A percentile compares a stretch with the other conserved stretches of the same genome.
Evolutionary conservation across 371 early-diverging fungal species (phyloP).

Genomic region (Zopfochytrium polystomum): DNA sequence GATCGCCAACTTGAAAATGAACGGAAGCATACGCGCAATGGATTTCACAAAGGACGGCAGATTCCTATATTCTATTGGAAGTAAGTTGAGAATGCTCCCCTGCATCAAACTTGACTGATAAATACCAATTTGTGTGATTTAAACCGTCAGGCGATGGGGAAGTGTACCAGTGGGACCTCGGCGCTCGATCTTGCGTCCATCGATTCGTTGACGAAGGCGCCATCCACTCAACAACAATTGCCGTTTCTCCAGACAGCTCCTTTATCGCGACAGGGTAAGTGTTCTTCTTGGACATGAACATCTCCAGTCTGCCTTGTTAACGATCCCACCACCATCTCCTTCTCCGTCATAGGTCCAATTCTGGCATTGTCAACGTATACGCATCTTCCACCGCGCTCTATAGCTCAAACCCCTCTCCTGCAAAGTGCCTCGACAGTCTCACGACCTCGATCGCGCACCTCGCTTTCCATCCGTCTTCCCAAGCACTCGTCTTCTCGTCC

Average conservation of each 20-base stretch:
- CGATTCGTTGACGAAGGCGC: slow-evolving; percentile 80
- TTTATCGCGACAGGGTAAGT: slow-evolving; percentile 80
- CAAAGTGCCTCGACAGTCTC: slow-evolving; percentile 75
- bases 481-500: slow-evolving; percentile 75
- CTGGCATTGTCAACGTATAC: slow-evolving; percentile 89
- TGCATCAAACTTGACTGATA: slow-evolving; percentile 7
- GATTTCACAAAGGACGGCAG: slow-evolving; percentile 45
- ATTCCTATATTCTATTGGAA: slow-evolving; percentile 38
- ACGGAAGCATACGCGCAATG: slow-evolving; percentile 61
- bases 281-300: not conserved
- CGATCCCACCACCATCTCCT: not conserved
- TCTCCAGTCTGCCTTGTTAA: not conserved
- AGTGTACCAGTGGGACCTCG: slow-evolving; percentile 49
- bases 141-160: slow-evolving; percentile 42
- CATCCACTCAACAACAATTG: slow-evolving; percentile 65
- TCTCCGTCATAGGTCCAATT: slow-evolving; percentile 49
- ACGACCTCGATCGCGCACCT: slow-evolving; percentile 74
- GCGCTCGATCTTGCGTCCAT: slow-evolving; percentile 47
- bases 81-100: slow-evolving; percentile 12
- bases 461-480: slow-evolving; percentile 78
- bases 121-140: slow-evolving; percentile 3
- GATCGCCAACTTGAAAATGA: slow-evolving; percentile 82
- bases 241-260: slow-evolving; percentile 68
- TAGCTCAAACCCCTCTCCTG: slow-evolving; percentile 59
- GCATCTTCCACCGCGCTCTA: slow-evolving; percentile 47